Percentiles rank a stretch among this genome's conserved stretches.
Conservation (phyloP, 2,329 filamentous ascomycete genomes). For the Trichophyton schoenleinii region DNA sequence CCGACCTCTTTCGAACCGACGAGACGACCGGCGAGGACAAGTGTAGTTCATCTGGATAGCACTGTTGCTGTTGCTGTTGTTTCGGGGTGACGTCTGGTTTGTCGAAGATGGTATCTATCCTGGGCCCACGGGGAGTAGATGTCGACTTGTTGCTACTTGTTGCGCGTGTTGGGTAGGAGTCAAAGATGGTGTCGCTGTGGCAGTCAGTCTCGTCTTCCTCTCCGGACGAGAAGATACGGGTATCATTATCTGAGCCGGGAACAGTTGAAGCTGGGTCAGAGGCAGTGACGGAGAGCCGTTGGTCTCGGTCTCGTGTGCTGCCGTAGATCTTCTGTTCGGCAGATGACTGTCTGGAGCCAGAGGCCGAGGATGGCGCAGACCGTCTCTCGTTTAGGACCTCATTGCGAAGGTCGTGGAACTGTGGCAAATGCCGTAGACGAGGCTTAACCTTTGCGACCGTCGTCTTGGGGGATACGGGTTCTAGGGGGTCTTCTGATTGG, state of each 20-base stretch:
- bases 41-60: neutral
- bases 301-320: constrained; percentile 19
- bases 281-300: constrained; percentile 43
- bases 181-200: constrained; percentile 50
- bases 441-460: constrained; percentile 4
- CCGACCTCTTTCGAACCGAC: neutral
- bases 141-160: constrained; percentile 40
- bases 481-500: constrained; percentile 14
- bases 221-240: constrained; percentile 42
- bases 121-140: constrained; percentile 43
- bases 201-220: constrained; percentile 51
- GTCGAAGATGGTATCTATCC: constrained; percentile 53
- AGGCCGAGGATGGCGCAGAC: constrained; percentile 1
- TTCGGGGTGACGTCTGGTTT: constrained; percentile 4
- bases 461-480: neutral
- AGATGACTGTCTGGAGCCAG: constrained; percentile 5
- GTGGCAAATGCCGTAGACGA: constrained; percentile 13
- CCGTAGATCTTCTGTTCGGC: neutral
- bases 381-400: constrained; percentile 6
- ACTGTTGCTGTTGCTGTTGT: too few relatives aligned
- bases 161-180: constrained; percentile 49
- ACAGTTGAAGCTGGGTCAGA: constrained; percentile 49
- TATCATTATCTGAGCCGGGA: constrained; percentile 49
- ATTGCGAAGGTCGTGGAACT: constrained; percentile 12
- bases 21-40: neutral